phyloP scores from a whole-genome alignment of 2,329 filamentous ascomycete species.

The Thielaviopsis populi region DNA sequence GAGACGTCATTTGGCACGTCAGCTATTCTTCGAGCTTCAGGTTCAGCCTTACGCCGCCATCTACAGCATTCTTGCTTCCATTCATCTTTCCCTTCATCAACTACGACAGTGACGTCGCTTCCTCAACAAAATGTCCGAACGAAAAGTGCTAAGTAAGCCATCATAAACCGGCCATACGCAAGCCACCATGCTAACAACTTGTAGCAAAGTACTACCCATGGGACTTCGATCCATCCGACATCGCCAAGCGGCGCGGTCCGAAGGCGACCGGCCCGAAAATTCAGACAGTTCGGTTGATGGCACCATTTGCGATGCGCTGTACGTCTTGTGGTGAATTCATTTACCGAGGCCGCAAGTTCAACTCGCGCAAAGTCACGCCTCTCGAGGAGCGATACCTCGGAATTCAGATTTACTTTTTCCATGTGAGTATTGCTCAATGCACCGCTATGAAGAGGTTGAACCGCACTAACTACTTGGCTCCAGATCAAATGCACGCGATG shows the following conservation, averaged over 20 bases:
- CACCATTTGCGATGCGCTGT: conserved; percentile 30
- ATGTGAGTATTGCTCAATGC: conserved; percentile 30
- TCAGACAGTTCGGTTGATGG: conserved; percentile 79
- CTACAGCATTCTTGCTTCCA: background rate
- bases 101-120: background rate
- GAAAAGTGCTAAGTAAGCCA: conserved; percentile 52
- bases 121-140: conserved; percentile 56
- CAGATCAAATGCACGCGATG: conserved; percentile 73
- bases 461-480: background rate
- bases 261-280: conserved; percentile 64
- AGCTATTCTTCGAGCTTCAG: background rate
- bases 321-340: conserved; percentile 56
- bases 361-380: conserved; percentile 82
- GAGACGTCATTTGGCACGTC: conserved; percentile 2
- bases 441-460: no score
- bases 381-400: conserved; percentile 75
- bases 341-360: conserved; percentile 90
- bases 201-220: conserved; percentile 44
- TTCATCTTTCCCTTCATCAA: background rate
- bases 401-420: conserved; percentile 74
- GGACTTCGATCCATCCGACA: conserved; percentile 81
- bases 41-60: conserved; percentile 2
- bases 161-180: background rate
- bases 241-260: conserved; percentile 53
- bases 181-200: conserved; percentile 16